Evolutionary conservation across 441 rosid species (phyloP).

Genomic region (Hura crepitans): DNA sequence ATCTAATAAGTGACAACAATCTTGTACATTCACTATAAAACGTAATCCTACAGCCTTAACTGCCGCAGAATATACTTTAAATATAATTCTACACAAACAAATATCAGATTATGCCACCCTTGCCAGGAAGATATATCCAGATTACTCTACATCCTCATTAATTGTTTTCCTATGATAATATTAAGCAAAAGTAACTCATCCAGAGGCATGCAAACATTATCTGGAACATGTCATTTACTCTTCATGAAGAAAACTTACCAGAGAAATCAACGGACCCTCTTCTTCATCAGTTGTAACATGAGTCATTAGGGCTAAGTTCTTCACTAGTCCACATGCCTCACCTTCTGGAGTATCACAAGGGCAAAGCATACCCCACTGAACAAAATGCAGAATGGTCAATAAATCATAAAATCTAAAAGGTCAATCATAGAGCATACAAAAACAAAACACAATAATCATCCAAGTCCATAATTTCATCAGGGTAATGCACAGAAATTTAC

Average conservation of each 20-base stretch:
- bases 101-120: neutral
- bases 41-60: neutral
- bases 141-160: neutral
- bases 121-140: neutral
- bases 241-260: constrained; percentile 44
- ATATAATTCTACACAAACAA: neutral
- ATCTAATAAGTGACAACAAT: neutral
- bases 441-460: constrained; percentile 12
- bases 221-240: neutral
- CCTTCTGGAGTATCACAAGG: constrained; percentile 99
- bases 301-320: constrained; percentile 98
- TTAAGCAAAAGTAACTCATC: neutral
- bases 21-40: neutral
- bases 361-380: constrained; percentile 99
- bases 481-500: constrained; percentile 19
- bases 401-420: neutral
- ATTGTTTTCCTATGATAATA: neutral
- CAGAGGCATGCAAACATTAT: neutral
- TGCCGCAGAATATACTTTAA: neutral
- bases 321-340: constrained; percentile 95
- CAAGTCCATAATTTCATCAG: neutral
- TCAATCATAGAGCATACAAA: constrained; percentile 6
- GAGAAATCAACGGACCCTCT: constrained; percentile 73
- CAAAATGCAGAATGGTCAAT: constrained; percentile 19
- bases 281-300: constrained; percentile 97